Base-by-base conservation (phyloP, 2,329 filamentous ascomycete species). In the Nannizziopsis barbatae region DNA sequence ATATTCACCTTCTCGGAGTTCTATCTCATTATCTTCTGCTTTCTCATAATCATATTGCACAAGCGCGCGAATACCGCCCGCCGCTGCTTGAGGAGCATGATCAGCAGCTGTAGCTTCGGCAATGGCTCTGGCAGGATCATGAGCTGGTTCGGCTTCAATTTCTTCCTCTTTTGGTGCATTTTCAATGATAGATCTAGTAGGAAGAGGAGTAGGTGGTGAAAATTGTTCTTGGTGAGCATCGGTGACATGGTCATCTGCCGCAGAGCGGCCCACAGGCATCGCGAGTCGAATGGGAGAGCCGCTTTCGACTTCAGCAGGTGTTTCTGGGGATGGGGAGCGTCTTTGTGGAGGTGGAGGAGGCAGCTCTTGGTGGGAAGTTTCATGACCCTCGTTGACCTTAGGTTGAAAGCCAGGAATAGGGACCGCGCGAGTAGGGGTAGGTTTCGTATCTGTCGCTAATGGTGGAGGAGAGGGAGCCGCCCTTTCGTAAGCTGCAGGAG, bases 31-130 rank as follows among this genome's bases (percentile, higher is more conserved):
- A 56, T 95, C 89, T 66, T 98, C 92, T 1, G 88, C 88, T 70
- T 93, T 95, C 60, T 95, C 90, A 62, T 98, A 98, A 63, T 98
- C 92, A 64, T 92, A 98, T 60, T 92, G 82, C 32, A 92, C 79
- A 50, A 93, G 60, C 1, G 92, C 92, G 42, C 80, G 80, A 62
- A 82, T 77, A 46, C 84, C 84, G 32, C 75, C 75, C 10, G 61
- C 59, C 55, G 15, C 11, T 17, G 36, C 22, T 1, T 66, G 68
- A 27, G 71, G 71, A 39, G 33, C 65, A 64, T 55, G 46, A 68
- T 68, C 56, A 20, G 69, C 68, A 15, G 75, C 76, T 10, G 77
- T 74, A 42, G 75, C 73, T 45, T 73, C 70, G 9, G 77, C 76
- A 10, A 78, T 73, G 49, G 75, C 76, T 39, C 84, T 82, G 32